Percentiles rank a stretch among this genome's conserved stretches.
Evolutionary conservation across 257 asterid genomes (phyloP).

Genomic region (Salvia miltiorrhiza): DNA sequence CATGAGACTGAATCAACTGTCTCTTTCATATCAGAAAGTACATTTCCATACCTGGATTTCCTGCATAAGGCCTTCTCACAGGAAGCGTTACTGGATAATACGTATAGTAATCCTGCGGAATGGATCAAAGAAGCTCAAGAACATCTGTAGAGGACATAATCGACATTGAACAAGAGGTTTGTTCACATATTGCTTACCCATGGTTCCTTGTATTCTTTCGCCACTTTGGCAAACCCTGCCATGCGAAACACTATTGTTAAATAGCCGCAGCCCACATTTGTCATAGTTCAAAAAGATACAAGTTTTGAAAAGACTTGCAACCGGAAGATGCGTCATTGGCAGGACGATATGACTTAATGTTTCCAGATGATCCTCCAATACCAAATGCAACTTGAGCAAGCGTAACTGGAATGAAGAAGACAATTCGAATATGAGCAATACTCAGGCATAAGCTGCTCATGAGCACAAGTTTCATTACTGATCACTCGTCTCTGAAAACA

Average conservation of each 20-base stretch:
- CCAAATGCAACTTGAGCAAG: slow-evolving; percentile 61
- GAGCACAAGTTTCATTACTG: background rate
- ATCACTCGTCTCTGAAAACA: background rate
- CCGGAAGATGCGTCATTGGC: slow-evolving; percentile 30
- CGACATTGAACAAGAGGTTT: background rate
- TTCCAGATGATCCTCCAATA: slow-evolving; percentile 41
- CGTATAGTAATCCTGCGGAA: slow-evolving; percentile 63
- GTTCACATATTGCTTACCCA: slow-evolving; percentile 51
- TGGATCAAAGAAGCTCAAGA: background rate
- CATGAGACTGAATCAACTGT: background rate
- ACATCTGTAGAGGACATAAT: background rate
- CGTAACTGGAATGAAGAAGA: slow-evolving; percentile 36
- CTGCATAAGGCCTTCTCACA: slow-evolving; percentile 79
- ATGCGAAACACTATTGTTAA: slow-evolving; percentile 15
- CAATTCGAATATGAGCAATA: background rate
- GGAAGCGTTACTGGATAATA: slow-evolving; percentile 78
- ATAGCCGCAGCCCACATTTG: background rate
- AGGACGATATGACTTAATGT: slow-evolving; percentile 40
- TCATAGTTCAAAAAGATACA: background rate
- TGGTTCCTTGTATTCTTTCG: slow-evolving; percentile 86
- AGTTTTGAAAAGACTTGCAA: slow-evolving; percentile 38
- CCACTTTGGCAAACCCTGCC: slow-evolving; percentile 38
- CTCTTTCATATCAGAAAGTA: background rate
- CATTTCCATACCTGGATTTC: slow-evolving; percentile 69
- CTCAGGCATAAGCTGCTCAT: background rate